phyloP scores from a whole-genome alignment of 2,329 filamentous ascomycete genomes.

The Pezicula carpinea region DNA sequence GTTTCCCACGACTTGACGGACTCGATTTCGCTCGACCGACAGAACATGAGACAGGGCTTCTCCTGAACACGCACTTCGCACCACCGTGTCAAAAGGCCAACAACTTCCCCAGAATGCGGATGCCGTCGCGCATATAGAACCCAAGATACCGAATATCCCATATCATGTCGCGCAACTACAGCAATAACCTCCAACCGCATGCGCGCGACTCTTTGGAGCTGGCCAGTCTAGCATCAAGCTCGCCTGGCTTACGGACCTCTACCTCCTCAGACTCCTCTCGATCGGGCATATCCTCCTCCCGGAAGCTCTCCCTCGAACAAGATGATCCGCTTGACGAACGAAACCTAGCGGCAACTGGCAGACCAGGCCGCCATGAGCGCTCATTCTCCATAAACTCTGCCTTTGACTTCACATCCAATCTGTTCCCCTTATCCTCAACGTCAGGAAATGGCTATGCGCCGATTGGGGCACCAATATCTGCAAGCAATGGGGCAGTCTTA shows the following conservation, averaged over 20 bases:
- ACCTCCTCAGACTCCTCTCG: slow-evolving; percentile 71
- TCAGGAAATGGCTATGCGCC: slow-evolving; percentile 75
- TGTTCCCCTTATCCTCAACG: slow-evolving; percentile 88
- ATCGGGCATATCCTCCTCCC: slow-evolving; percentile 88
- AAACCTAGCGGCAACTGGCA: slow-evolving; percentile 42
- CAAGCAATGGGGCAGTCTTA: slow-evolving; percentile 49
- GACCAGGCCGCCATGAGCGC: slow-evolving; percentile 46
- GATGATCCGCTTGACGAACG: slow-evolving; percentile 72
- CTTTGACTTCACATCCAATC: slow-evolving; percentile 90
- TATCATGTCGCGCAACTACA: slow-evolving; percentile 26
- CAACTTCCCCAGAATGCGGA: background rate
- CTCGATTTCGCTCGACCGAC: too few relatives aligned
- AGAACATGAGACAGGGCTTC: too few relatives aligned
- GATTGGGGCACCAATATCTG: slow-evolving; percentile 68
- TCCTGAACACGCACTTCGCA: too few relatives aligned
- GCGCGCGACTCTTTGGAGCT: slow-evolving; percentile 90
- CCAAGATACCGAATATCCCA: background rate
- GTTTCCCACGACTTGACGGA: too few relatives aligned
- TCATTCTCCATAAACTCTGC: slow-evolving; percentile 88
- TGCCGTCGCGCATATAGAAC: slow-evolving; percentile 6
- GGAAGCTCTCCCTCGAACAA: slow-evolving; percentile 80
- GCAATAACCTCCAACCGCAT: slow-evolving; percentile 22
- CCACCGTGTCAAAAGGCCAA: too few relatives aligned
- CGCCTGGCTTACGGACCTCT: slow-evolving; percentile 54
- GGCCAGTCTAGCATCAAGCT: slow-evolving; percentile 86